Percentiles rank a stretch among this genome's conserved stretches.
These are phyloP conservation scores for Perkinsus olseni DNA, from an alignment of 169 alveolate genomes.

Conservation along the genomic window DNA sequence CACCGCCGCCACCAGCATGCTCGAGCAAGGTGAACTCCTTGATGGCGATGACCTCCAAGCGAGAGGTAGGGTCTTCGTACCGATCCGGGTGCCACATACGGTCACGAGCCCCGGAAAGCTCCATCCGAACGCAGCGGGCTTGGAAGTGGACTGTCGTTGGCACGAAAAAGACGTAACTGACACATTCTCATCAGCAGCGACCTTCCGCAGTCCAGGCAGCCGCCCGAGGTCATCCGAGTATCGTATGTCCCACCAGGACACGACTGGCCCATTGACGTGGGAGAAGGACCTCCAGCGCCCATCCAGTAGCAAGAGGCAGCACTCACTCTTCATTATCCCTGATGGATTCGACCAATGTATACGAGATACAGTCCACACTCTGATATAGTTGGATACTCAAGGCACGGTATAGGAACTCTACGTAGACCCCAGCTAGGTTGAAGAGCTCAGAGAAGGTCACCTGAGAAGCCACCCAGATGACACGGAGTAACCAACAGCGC, in stretches of 20 bases:
- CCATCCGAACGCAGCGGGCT: conserved; percentile 2
- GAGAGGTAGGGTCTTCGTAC: not conserved
- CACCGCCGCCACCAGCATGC: conserved; percentile 14
- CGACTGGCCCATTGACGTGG: too few species aligned
- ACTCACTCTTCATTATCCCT: not conserved
- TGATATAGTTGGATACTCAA: not conserved
- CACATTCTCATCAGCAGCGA: conserved; percentile 19
- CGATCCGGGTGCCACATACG: conserved; percentile 49
- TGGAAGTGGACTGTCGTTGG: conserved; percentile 13
- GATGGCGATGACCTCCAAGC: not conserved
- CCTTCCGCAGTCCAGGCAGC: conserved; percentile 25
- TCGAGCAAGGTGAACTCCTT: conserved; percentile 2
- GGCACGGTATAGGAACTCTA: not conserved
- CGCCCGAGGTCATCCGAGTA: too few species aligned
- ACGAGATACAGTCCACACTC: not conserved
- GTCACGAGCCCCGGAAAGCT: conserved; percentile 40
- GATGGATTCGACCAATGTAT: not conserved
- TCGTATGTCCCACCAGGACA: too few species aligned
- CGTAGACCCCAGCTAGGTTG: not conserved
- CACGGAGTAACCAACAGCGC: too few species aligned
- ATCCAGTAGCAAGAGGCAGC: not conserved
- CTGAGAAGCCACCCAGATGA: not conserved
- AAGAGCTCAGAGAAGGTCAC: not conserved
- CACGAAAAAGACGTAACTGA: not conserved
- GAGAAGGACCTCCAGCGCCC: too few species aligned